These are phyloP conservation scores for Exutisphaerella laricina DNA, from an alignment of 2,329 filamentous ascomycete species.

Conservation along the genomic window DNA sequence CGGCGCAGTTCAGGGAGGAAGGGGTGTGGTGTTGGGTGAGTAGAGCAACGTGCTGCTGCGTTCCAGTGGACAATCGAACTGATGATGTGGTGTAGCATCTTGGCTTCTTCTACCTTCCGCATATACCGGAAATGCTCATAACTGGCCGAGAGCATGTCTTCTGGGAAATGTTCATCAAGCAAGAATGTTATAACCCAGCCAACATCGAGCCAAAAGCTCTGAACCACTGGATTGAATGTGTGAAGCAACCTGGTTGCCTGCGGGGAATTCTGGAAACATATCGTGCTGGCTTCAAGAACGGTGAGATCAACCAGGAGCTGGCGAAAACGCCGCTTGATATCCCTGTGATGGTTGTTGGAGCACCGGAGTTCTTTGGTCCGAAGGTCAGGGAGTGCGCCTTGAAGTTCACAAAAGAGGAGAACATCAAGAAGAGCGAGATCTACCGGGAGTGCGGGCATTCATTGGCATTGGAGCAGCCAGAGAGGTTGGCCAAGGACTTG, in stretches of 20 bases:
- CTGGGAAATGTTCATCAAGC: conserved; percentile 39
- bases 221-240: conserved; percentile 33
- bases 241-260: conserved; percentile 31
- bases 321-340: conserved; percentile 29
- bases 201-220: conserved; percentile 32
- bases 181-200: conserved; percentile 38
- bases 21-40: conserved; percentile 35
- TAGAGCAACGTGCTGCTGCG: no score
- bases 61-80: background rate
- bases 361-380: conserved; percentile 34
- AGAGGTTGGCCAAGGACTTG: conserved; percentile 26
- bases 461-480: conserved; percentile 34
- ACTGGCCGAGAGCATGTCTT: conserved; percentile 36
- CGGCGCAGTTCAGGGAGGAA: conserved; percentile 30
- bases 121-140: conserved; percentile 38
- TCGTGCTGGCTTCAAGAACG: conserved; percentile 32
- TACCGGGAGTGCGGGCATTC: conserved; percentile 35
- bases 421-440: conserved; percentile 29
- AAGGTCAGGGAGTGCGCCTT: conserved; percentile 30
- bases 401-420: conserved; percentile 25
- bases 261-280: conserved; percentile 35
- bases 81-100: conserved; percentile 23
- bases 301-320: conserved; percentile 28
- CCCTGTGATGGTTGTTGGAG: conserved; percentile 33
- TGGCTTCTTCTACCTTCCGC: conserved; percentile 34